These are phyloP conservation scores for Populus tomentosa DNA, from an alignment of 441 rosid species.

Conservation along the genomic window DNA sequence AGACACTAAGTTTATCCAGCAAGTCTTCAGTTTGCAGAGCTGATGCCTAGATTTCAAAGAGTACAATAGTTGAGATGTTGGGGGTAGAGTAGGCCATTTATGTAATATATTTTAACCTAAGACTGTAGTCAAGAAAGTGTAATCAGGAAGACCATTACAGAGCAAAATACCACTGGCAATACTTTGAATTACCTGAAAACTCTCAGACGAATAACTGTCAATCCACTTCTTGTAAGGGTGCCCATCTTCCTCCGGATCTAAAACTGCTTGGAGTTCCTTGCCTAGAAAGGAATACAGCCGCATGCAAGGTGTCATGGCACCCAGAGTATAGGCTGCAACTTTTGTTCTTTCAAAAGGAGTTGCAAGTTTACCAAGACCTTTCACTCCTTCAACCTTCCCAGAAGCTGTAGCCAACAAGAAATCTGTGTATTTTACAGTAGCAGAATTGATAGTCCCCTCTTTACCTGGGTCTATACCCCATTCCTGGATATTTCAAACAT, in stretches of 20 bases:
- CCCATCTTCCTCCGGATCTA: conserved; percentile 37
- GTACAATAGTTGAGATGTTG: conserved; percentile 20
- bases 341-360: conserved; percentile 94
- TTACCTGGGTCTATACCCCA: conserved; percentile 63
- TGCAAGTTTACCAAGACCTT: conserved; percentile 85
- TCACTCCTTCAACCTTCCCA: conserved; percentile 86
- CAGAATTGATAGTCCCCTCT: conserved; percentile 48
- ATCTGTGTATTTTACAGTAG: conserved; percentile 73
- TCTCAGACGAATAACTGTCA: conserved; percentile 61
- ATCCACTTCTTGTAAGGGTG: conserved; percentile 91
- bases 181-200: conserved; percentile 57
- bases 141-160: conserved; percentile 14
- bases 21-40: conserved; percentile 86
- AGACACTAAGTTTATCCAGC: conserved; percentile 89
- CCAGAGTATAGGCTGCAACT: conserved; percentile 88
- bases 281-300: conserved; percentile 81
- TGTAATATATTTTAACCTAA: conserved; percentile 21
- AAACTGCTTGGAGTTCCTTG: conserved; percentile 53
- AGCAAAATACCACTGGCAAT: not conserved
- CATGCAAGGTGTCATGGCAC: conserved; percentile 96
- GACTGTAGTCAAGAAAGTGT: conserved; percentile 15
- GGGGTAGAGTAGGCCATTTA: conserved; percentile 19
- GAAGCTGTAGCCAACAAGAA: conserved; percentile 92
- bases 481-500: conserved; percentile 52
- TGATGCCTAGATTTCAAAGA: conserved; percentile 49